Percentiles rank a stretch among this genome's conserved stretches.
These are phyloP conservation scores for Candida cerambycidarum DNA, from an alignment of 805 yeast species.

Conservation along the genomic window DNA sequence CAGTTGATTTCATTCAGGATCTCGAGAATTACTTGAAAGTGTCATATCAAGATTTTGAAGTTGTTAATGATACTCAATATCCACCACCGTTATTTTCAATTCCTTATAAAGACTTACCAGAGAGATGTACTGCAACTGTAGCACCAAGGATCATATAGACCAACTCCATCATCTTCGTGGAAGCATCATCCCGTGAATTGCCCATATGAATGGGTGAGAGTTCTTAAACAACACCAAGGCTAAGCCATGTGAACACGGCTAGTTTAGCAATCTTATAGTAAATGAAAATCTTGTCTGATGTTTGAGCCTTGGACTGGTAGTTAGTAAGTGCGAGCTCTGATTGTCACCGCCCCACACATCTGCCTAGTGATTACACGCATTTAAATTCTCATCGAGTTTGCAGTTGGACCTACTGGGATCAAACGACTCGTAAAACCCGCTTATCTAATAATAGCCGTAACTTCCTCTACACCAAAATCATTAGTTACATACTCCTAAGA, in stretches of 20 bases:
- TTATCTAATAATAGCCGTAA: too few species aligned
- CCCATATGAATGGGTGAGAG: too few species aligned
- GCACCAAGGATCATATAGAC: background rate
- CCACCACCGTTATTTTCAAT: slow-evolving; percentile 15
- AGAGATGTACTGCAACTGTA: background rate
- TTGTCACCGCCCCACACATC: background rate
- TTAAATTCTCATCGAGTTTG: background rate
- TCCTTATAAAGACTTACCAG: slow-evolving; percentile 15
- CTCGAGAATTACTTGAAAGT: slow-evolving; percentile 25
- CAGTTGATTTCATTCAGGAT: slow-evolving; percentile 30
- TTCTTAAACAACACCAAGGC: too few species aligned
- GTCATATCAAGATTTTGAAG: slow-evolving; percentile 33
- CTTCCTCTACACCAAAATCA: too few species aligned
- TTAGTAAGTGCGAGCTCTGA: background rate
- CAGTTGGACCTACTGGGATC: too few species aligned
- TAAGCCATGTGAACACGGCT: background rate
- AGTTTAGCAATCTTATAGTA: background rate
- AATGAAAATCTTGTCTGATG: background rate
- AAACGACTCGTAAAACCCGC: too few species aligned
- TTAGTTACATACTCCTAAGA: too few species aligned
- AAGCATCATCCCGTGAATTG: too few species aligned
- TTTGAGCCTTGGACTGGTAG: background rate
- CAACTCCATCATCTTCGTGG: too few species aligned
- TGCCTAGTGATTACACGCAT: too few species aligned
- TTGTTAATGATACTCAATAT: slow-evolving; percentile 14